Percentiles rank a stretch among this genome's conserved stretches.
These are phyloP conservation scores for Penicillium herquei DNA, from an alignment of 495 filamentous ascomycete genomes.

Conservation along the genomic window DNA sequence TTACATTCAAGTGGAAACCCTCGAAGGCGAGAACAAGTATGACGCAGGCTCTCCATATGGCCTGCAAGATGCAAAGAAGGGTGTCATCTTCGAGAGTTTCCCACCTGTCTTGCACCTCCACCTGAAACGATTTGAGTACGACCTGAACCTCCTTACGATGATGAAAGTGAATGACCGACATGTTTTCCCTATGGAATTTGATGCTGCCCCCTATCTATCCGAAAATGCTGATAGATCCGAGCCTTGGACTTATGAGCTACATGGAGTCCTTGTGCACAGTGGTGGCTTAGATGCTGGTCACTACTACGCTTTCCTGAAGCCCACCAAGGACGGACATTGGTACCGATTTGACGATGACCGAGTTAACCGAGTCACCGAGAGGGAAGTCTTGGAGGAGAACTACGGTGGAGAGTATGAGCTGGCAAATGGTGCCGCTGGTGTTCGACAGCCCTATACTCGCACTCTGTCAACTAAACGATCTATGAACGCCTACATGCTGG, in stretches of 20 bases:
- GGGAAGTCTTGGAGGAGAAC: conserved; percentile 93
- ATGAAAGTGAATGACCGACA: conserved; percentile 99
- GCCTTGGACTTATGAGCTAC: conserved; percentile 85
- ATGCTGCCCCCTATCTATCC: conserved; percentile 84
- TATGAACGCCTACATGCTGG: conserved; percentile 95
- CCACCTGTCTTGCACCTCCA: conserved; percentile 94
- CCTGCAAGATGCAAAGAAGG: conserved; percentile 94
- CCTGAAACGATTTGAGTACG: conserved; percentile 97
- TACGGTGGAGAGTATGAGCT: conserved; percentile 84
- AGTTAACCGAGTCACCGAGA: conserved; percentile 86
- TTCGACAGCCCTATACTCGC: conserved; percentile 66
- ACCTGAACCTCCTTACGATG: conserved; percentile 92
- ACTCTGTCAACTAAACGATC: conserved; percentile 66
- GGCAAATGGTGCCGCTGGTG: conserved; percentile 54
- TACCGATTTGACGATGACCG: conserved; percentile 98
- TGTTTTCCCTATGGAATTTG: conserved; percentile 92
- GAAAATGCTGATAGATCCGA: conserved; percentile 85
- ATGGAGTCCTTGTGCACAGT: conserved; percentile 94
- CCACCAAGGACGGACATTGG: conserved; percentile 86
- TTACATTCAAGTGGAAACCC: conserved; percentile 92
- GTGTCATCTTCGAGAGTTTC: conserved; percentile 94
- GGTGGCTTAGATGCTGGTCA: conserved; percentile 98
- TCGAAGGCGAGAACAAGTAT: conserved; percentile 99
- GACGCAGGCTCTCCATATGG: conserved; percentile 84
- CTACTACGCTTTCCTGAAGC: conserved; percentile 97